Conservation (phyloP, 169 alveolate species). For the Plasmodium knowlesi region DNA sequence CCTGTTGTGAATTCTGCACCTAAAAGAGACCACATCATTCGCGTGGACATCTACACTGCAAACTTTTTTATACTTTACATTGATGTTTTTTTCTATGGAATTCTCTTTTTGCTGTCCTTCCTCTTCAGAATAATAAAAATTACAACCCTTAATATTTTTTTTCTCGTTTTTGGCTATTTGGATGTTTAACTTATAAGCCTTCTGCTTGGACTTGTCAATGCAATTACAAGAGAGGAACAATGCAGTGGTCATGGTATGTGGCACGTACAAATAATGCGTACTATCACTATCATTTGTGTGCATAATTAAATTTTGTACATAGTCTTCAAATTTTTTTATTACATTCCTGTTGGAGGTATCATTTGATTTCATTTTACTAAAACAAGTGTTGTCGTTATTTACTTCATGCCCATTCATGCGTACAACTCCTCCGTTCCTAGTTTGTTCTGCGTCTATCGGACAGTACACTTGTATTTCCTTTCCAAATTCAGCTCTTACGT, state of each 20-base stretch:
- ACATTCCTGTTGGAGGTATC: background rate
- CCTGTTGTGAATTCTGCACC: background rate
- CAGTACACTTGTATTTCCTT: constrained; percentile 4
- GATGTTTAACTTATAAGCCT: constrained; percentile 1
- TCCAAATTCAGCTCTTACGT: constrained; percentile 3
- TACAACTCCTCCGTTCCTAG: background rate
- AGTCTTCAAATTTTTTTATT: background rate
- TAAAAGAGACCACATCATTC: constrained; percentile 1
- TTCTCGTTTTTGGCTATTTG: background rate
- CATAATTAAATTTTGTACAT: background rate
- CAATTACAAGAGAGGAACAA: constrained; percentile 18
- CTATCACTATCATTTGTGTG: background rate
- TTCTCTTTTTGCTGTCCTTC: background rate
- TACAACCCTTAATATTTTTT: constrained; percentile 11
- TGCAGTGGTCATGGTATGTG: background rate
- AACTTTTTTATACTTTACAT: background rate
- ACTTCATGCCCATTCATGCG: background rate
- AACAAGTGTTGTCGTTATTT: constrained; percentile 1
- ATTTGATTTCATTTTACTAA: background rate
- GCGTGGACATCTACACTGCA: constrained; percentile 6
- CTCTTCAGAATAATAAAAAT: constrained; percentile 15
- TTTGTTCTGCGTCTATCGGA: background rate
- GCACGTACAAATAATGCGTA: background rate
- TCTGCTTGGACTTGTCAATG: constrained; percentile 12
- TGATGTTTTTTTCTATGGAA: background rate